Base-by-base conservation (phyloP, 352 stramenopile species). In the Pythium volutum region DNA sequence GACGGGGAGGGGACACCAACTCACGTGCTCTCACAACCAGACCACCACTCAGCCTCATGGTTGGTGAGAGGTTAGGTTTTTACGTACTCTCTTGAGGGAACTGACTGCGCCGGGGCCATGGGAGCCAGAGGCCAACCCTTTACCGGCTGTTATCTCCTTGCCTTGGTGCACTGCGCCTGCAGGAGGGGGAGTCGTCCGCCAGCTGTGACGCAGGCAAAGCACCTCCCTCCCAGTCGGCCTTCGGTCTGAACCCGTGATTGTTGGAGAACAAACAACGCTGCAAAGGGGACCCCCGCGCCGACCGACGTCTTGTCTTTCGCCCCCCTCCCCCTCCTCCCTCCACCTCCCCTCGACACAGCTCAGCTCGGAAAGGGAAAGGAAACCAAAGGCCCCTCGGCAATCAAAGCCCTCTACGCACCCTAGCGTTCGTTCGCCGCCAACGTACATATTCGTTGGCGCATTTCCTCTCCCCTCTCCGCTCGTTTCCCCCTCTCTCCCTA, bases 1-100 rank as follows among this genome's bases (percentile, higher is more conserved):
- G 59, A 39, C 26, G 50, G 39, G 50, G 50, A 66, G 59, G 59
- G 42, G 59, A 60, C 59, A 60, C 59, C 27, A 26, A 29, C 15
- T 39, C 34, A 29, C 59, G 59, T 66, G 16, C 41, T 18, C 27
- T 59, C 59, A 34, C 25, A 29, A 36, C 33, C 10, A n/a, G 25
- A 47, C 42, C 26, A 6, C 16, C 18, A 31, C 16, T 26, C 6
- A 29, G 31, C 22, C 22, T 29, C n/a, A 3, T 29, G 10, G 20
- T 20, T 41, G 42, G 14, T 18, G 26, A 45, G 31, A 14, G 54
- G 54, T 39, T 54, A 55, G 48, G 48, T 42, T 4, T n/a, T 54
- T 27, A 16, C 3, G 48, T 18, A 29, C 48, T 55, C 48, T 55
- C 36, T 43, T 20, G 2, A 6, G n/a, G 36, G 36, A 43, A 43